Evolutionary conservation across 345 rosid genomes (phyloP), one percentile per base, ranked within the genome.

Genomic region (Ceriops zippeliana): DNA sequence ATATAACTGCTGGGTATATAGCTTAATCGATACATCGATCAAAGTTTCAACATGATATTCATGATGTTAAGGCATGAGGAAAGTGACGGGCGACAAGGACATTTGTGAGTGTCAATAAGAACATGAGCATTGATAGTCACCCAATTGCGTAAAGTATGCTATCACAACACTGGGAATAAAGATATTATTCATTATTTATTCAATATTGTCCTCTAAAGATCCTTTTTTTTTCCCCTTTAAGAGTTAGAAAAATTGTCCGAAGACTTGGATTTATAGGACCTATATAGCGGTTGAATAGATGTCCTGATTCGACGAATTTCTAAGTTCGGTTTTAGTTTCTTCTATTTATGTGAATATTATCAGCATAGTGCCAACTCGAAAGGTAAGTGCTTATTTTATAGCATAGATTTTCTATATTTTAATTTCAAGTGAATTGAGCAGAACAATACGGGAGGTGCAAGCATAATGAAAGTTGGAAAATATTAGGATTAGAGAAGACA

Each of bases 81-180:
- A 71, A 63, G 67, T 38, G 20, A 26, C 9, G 68, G 58, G 56
- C 66, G 65, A 72, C 75, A 62, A 27, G 19, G 66, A 62, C 73
- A 71, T 77, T 58, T 74, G 75, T 61, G 71, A 17, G 24, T 77
- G 62, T 58, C 75, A 77, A 65, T 66, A 22, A 24, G 59, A 71
- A 66, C 66, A 53, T 51, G 58, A 24, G 28, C 61, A 32, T 63
- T 26, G 19, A 49, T 32, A 31, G 26, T 20, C 62, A 27, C 26
- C 52, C 22, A 17, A 52, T 58, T 61, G 7, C 56, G 34, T 70
- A 54, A 54, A 53, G 21, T 21, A 61, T 62, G 27, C 56, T 63
- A 71, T 63, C 68, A 19, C 68, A 70, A 53, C 20, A 22, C n/a
- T 37, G 20, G 7, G 7, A 30, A 24, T 52, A 17, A n/a, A 52